Evolutionary conservation across 352 stramenopile genomes (phyloP).

Genomic region (Labyrinthula sp.): DNA sequence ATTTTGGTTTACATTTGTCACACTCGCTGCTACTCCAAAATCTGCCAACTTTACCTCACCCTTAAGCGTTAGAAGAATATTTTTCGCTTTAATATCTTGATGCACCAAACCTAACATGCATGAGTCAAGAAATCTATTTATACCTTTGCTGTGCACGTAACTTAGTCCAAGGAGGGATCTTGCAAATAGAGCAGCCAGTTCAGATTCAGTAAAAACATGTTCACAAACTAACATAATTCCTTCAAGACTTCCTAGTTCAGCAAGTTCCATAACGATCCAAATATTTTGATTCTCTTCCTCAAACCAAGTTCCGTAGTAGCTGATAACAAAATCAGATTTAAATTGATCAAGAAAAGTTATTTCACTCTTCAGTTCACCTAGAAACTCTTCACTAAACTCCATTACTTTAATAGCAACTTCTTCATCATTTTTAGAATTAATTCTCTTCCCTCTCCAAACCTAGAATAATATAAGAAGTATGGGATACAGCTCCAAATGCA

Average conservation of each 20-base stretch:
- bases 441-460: too few relatives aligned
- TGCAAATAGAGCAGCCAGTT: conserved; percentile 12
- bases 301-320: conserved; percentile 19
- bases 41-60: conserved; percentile 20
- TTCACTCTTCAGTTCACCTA: conserved; percentile 24
- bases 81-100: conserved; percentile 26
- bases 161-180: conserved; percentile 7
- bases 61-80: conserved; percentile 11
- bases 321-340: conserved; percentile 12
- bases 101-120: conserved; percentile 15
- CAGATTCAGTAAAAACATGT: conserved; percentile 5
- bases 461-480: too few relatives aligned
- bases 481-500: too few relatives aligned
- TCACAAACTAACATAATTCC: conserved; percentile 13
- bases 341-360: conserved; percentile 10
- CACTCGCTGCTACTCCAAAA: conserved; percentile 7
- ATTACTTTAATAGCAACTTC: conserved; percentile 24
- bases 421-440: too few relatives aligned
- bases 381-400: conserved; percentile 12
- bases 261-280: conserved; percentile 28
- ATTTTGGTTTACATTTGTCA: conserved; percentile 9
- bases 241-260: conserved; percentile 19
- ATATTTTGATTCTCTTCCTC: conserved; percentile 26
- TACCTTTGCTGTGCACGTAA: conserved; percentile 25
- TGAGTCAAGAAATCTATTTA: too few relatives aligned